A percentile compares a stretch with the other conserved stretches of the same genome.
phyloP scores from a whole-genome alignment of 345 rosid species.

The Excoecaria agallocha region DNA sequence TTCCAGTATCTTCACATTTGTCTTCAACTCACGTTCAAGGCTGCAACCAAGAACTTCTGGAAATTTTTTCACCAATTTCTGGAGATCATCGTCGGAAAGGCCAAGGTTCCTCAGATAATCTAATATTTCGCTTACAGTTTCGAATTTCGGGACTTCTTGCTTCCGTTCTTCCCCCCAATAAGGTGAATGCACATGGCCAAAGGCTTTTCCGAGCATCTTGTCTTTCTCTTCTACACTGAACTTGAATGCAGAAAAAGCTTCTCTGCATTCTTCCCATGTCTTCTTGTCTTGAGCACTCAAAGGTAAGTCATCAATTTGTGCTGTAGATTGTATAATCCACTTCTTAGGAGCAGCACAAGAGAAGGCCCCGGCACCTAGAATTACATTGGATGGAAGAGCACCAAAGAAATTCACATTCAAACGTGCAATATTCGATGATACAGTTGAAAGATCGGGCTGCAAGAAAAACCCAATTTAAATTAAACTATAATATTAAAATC shows the following conservation, averaged over 20 bases:
- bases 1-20: constrained; percentile 62
- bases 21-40: constrained; percentile 67
- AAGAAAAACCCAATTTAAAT: constrained; percentile 9
- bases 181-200: constrained; percentile 74
- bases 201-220: constrained; percentile 88
- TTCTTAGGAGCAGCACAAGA: constrained; percentile 33
- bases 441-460: constrained; percentile 49
- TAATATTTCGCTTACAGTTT: constrained; percentile 46
- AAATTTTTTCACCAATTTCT: constrained; percentile 76
- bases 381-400: constrained; percentile 21
- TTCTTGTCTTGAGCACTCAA: constrained; percentile 49
- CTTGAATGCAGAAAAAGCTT: constrained; percentile 54
- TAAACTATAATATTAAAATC: neutral
- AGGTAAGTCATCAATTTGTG: constrained; percentile 29
- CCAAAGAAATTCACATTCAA: constrained; percentile 24
- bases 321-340: constrained; percentile 44
- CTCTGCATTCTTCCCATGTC: constrained; percentile 81
- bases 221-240: constrained; percentile 67
- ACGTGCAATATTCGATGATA: constrained; percentile 23
- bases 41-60: constrained; percentile 87
- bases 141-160: constrained; percentile 57
- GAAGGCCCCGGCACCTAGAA: constrained; percentile 20
- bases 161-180: constrained; percentile 86
- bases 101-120: constrained; percentile 62
- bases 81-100: constrained; percentile 61